phyloP scores from a whole-genome alignment of 192 early-diverging fungal species.

The Umbelopsis sp. region DNA sequence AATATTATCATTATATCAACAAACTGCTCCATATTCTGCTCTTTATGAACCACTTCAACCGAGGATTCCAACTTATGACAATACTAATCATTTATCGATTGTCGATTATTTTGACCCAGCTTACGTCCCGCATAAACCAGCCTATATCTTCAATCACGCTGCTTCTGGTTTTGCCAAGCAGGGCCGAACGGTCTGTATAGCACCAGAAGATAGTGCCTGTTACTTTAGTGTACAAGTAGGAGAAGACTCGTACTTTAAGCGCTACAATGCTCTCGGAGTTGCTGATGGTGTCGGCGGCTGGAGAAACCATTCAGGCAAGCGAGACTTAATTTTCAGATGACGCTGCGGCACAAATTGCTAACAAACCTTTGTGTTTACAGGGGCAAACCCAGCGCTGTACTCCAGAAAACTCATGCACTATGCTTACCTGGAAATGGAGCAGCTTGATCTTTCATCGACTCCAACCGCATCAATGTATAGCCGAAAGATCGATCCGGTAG shows the following conservation, averaged over 20 bases:
- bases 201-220: slow-evolving; percentile 42
- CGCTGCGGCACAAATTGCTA: not conserved
- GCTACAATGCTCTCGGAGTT: slow-evolving; percentile 87
- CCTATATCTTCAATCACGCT: slow-evolving; percentile 26
- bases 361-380: slow-evolving; percentile 38
- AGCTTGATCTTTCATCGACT: slow-evolving; percentile 82
- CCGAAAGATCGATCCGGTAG: slow-evolving; percentile 61
- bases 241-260: slow-evolving; percentile 92
- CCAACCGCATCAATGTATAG: slow-evolving; percentile 40
- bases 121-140: slow-evolving; percentile 8
- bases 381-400: slow-evolving; percentile 91
- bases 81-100: slow-evolving; percentile 16
- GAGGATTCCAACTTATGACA: slow-evolving; percentile 3
- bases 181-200: slow-evolving; percentile 23
- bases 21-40: slow-evolving; percentile 6
- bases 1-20: slow-evolving; percentile 12
- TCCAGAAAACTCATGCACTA: slow-evolving; percentile 96
- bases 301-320: slow-evolving; percentile 42
- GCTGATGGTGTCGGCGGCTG: slow-evolving; percentile 98
- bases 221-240: slow-evolving; percentile 75
- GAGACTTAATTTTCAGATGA: not conserved
- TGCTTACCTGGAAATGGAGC: slow-evolving; percentile 80
- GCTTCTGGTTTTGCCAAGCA: slow-evolving; percentile 34
- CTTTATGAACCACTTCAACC: slow-evolving; percentile 1
- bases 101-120: slow-evolving; percentile 39